Conservation (phyloP, 192 early-diverging fungal genomes). For the Gigaspora rosea region DNA sequence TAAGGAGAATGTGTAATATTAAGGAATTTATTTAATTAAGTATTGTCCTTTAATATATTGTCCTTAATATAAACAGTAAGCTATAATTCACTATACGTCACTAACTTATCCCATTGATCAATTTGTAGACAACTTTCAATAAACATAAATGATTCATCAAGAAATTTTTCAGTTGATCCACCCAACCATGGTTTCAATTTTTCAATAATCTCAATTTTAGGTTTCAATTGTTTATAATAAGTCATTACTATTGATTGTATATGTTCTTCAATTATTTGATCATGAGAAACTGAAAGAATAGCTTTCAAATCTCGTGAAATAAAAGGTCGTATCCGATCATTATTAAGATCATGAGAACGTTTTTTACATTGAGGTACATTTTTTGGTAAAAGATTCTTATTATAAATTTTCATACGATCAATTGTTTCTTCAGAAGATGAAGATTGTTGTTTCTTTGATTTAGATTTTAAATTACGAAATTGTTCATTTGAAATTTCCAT, state of each 20-base stretch:
- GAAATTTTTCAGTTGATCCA: not conserved
- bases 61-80: too few species aligned
- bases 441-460: too few species aligned
- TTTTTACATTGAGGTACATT: not conserved
- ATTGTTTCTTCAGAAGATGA: too few species aligned
- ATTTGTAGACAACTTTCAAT: not conserved
- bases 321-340: not conserved
- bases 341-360: not conserved
- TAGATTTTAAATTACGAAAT: not conserved
- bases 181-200: not conserved
- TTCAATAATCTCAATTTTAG: not conserved
- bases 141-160: not conserved
- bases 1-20: too few species aligned
- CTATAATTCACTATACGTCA: not conserved
- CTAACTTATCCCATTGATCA: not conserved
- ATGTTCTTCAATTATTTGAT: not conserved
- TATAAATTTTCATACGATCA: not conserved
- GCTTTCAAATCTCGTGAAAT: slow-evolving; percentile 2
- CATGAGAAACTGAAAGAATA: not conserved
- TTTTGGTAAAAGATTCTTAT: not conserved
- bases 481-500: slow-evolving; percentile 2
- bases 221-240: not conserved
- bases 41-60: too few species aligned
- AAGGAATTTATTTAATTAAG: too few species aligned
- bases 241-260: not conserved